phyloP scores from a whole-genome alignment of 2,329 filamentous ascomycete species.

The Boeremia lycopersici region DNA sequence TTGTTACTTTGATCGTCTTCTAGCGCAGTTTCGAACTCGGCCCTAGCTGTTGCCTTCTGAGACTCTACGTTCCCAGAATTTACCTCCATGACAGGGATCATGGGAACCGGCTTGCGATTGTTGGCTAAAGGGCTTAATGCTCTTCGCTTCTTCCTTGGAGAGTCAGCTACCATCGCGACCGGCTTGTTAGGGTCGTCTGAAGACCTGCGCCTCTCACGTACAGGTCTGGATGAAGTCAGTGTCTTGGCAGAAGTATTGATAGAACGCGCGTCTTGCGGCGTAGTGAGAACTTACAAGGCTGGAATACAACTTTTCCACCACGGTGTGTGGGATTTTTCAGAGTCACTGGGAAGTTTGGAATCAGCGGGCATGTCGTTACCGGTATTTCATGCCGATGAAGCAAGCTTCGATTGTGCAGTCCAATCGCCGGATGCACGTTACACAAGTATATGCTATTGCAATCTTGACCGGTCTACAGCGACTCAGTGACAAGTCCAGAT shows the following conservation, averaged over 20 bases:
- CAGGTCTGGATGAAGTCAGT: conserved; percentile 29
- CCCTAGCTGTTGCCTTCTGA: neutral
- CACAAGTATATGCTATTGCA: conserved; percentile 8
- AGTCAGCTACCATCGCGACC: conserved; percentile 40
- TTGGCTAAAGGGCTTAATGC: conserved; percentile 25
- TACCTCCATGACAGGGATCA: conserved; percentile 15
- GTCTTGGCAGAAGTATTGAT: neutral
- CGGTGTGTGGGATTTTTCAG: conserved; percentile 28
- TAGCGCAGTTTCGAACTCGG: conserved; percentile 16
- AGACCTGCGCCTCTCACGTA: conserved; percentile 39
- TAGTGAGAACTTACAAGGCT: conserved; percentile 32
- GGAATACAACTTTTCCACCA: conserved; percentile 39
- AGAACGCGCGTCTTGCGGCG: neutral
- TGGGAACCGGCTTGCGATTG: conserved; percentile 8
- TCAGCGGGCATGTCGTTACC: conserved; percentile 43
- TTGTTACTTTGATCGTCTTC: neutral
- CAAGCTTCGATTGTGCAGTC: neutral
- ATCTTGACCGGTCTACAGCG: conserved; percentile 2
- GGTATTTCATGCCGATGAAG: conserved; percentile 28
- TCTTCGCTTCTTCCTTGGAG: conserved; percentile 44
- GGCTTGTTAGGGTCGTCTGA: conserved; percentile 29
- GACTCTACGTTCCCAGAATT: conserved; percentile 9
- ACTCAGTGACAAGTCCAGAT: neutral
- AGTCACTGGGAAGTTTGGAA: conserved; percentile 34
- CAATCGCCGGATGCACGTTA: conserved; percentile 3